Evolutionary conservation across 495 filamentous ascomycete species (phyloP).

Genomic region (Trichoderma parareesei): DNA sequence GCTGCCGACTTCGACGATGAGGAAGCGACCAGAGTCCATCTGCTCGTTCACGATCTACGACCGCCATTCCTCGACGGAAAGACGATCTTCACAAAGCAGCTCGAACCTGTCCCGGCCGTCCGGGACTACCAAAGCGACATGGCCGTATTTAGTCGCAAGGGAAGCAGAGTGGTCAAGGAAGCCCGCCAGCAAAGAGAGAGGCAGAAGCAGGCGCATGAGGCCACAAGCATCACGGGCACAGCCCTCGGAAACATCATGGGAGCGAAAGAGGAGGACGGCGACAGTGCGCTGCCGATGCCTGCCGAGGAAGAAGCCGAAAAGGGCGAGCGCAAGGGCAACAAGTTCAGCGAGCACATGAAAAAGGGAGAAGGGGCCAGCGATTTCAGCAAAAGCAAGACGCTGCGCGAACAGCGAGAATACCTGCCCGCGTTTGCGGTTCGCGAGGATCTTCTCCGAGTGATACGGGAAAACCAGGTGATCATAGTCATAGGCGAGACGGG

Average conservation of each 20-base stretch:
- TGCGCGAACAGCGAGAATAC: conserved; percentile 88
- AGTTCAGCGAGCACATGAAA: conserved; percentile 87
- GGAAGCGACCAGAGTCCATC: conserved; percentile 80
- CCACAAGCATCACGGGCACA: conserved; percentile 88
- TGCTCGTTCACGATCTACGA: conserved; percentile 88
- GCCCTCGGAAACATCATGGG: conserved; percentile 91
- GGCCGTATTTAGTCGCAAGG: conserved; percentile 96
- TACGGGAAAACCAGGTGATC: conserved; percentile 93
- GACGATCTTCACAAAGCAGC: conserved; percentile 92
- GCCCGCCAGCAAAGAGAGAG: conserved; percentile 85
- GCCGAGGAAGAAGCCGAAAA: conserved; percentile 56
- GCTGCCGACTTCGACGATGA: conserved; percentile 79
- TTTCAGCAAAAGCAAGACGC: conserved; percentile 86
- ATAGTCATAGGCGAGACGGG: conserved; percentile 96
- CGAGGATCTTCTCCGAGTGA: conserved; percentile 89
- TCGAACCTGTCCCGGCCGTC: conserved; percentile 91
- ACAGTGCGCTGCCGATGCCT: conserved; percentile 71
- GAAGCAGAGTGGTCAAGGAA: conserved; percentile 87
- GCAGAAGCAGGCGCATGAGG: conserved; percentile 90
- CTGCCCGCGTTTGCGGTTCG: conserved; percentile 94
- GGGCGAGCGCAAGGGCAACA: conserved; percentile 52
- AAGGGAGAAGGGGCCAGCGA: conserved; percentile 80
- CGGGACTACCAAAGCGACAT: conserved; percentile 95
- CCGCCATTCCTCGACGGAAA: conserved; percentile 94
- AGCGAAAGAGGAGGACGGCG: conserved; percentile 87